Conservation (phyloP, 805 yeast species). For the Blastobotrys robertii region DNA sequence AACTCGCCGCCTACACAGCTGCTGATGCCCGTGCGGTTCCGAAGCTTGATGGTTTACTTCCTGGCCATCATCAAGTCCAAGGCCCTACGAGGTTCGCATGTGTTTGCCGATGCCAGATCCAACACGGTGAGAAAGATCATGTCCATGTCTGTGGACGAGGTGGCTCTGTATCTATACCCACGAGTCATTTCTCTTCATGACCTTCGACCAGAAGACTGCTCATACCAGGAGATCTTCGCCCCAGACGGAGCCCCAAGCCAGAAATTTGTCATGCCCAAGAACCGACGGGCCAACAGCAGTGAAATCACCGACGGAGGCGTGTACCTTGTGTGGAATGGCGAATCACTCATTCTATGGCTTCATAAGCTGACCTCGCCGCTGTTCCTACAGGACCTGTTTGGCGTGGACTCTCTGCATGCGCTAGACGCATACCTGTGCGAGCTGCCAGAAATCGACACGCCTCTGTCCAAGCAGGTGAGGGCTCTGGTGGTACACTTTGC, state of each 20-base stretch:
- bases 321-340: conserved; percentile 66
- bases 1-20: conserved; percentile 46
- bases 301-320: conserved; percentile 58
- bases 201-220: conserved; percentile 48
- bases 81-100: conserved; percentile 44
- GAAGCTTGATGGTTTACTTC: conserved; percentile 56
- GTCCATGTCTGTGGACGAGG: conserved; percentile 43
- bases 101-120: conserved; percentile 56
- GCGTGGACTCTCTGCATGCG: conserved; percentile 38
- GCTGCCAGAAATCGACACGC: conserved; percentile 63
- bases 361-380: conserved; percentile 59
- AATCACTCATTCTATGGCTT: conserved; percentile 49
- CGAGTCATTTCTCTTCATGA: conserved; percentile 65
- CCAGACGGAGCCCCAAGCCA: conserved; percentile 20
- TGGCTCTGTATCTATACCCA: conserved; percentile 69
- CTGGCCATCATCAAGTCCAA: conserved; percentile 61
- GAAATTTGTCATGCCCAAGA: conserved; percentile 41
- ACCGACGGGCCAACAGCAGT: conserved; percentile 35
- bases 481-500: conserved; percentile 50
- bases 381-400: conserved; percentile 67
- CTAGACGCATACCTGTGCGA: conserved; percentile 43
- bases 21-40: conserved; percentile 72
- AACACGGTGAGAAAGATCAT: conserved; percentile 43
- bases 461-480: conserved; percentile 57
- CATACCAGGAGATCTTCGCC: conserved; percentile 14